Conservation (phyloP, 805 yeast genomes). For the Priceomyces medius region DNA sequence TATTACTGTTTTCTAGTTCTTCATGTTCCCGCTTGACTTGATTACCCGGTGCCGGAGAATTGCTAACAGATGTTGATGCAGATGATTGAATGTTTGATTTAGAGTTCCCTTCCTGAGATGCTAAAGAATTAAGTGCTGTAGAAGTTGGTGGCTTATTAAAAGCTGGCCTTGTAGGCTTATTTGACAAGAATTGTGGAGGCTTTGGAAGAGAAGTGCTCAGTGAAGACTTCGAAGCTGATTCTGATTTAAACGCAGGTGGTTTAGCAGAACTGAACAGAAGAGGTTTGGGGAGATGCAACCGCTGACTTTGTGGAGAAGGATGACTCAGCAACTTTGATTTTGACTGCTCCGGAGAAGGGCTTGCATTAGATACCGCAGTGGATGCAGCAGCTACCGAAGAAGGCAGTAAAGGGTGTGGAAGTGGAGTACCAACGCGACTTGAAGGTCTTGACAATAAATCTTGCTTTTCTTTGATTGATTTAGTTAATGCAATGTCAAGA, state of each 20-base stretch:
- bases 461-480: slow-evolving; percentile 57
- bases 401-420: neutral
- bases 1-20: neutral
- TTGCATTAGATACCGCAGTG: neutral
- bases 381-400: neutral
- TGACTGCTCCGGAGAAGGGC: neutral
- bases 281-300: slow-evolving; percentile 18
- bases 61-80: neutral
- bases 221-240: slow-evolving; percentile 27
- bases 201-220: slow-evolving; percentile 17
- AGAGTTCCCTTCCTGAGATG: neutral
- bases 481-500: slow-evolving; percentile 76
- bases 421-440: slow-evolving; percentile 3
- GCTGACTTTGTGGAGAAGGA: neutral
- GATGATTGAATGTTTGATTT: neutral
- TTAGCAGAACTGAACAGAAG: slow-evolving; percentile 22
- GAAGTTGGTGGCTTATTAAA: neutral
- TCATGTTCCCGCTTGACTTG: neutral
- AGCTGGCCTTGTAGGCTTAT: slow-evolving; percentile 22
- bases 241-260: slow-evolving; percentile 24
- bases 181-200: slow-evolving; percentile 40
- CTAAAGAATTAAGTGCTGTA: neutral
- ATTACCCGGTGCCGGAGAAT: neutral
- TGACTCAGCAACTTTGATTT: neutral
- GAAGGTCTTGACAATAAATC: slow-evolving; percentile 16